Evolutionary conservation across 1,139 yeast genomes (phyloP).

Genomic region (Arxiozyma heterogenica): DNA sequence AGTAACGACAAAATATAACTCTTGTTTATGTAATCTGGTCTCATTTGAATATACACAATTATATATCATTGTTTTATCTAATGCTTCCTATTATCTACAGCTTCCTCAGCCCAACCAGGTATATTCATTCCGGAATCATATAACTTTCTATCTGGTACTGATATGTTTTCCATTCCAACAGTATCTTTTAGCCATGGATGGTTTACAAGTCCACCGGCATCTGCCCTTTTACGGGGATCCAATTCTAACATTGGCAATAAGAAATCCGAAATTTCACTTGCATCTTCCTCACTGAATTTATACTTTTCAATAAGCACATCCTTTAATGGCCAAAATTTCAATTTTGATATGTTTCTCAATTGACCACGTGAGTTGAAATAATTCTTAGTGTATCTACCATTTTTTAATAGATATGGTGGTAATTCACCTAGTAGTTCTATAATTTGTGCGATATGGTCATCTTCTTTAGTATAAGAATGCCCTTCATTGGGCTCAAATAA

Average conservation of each 20-base stretch:
- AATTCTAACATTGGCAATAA: conserved; percentile 56
- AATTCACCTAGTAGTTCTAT: conserved; percentile 55
- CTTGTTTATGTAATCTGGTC: too few species aligned
- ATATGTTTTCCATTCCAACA: conserved; percentile 47
- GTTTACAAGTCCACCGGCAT: conserved; percentile 66
- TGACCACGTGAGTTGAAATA: conserved; percentile 47
- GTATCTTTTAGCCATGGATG: conserved; percentile 67
- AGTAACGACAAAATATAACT: neutral
- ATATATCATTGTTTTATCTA: conserved; percentile 4
- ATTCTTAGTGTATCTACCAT: conserved; percentile 44
- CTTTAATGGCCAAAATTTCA: conserved; percentile 58
- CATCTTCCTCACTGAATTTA: conserved; percentile 41
- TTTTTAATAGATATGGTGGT: conserved; percentile 41
- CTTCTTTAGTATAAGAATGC: conserved; percentile 50
- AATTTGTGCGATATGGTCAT: conserved; percentile 68
- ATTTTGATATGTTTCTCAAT: conserved; percentile 47
- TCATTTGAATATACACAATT: neutral
- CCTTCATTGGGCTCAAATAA: conserved; percentile 54
- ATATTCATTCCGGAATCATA: conserved; percentile 60
- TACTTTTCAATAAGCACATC: conserved; percentile 56
- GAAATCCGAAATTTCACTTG: conserved; percentile 51
- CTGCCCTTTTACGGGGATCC: conserved; percentile 62
- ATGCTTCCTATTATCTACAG: conserved; percentile 25
- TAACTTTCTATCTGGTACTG: conserved; percentile 40
- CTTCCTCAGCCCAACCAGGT: conserved; percentile 47